Conservation (phyloP, 148 eudicot genomes). For the Hydrangea macrophylla region DNA sequence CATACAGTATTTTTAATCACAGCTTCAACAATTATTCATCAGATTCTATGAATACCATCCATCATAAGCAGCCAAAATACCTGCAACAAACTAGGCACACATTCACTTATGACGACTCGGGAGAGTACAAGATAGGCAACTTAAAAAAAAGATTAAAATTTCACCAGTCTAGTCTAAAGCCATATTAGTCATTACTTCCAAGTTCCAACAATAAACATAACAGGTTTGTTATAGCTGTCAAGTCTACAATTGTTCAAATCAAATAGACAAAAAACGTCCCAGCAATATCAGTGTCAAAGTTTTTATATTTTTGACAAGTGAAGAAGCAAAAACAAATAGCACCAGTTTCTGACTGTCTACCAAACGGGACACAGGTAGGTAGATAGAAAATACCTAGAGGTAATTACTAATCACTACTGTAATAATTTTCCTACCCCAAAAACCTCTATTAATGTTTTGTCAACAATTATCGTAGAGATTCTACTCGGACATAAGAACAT, state of each 20-base stretch:
- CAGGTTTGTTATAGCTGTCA: not conserved
- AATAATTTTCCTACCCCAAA: no score
- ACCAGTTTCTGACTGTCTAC: no score
- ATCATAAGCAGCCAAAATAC: not conserved
- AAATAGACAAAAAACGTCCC: not conserved
- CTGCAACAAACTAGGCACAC: constrained; percentile 6
- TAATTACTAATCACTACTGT: no score
- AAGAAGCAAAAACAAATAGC: no score
- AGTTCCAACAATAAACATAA: not conserved
- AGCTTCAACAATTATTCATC: not conserved
- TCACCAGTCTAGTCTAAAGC: not conserved
- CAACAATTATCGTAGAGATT: not conserved
- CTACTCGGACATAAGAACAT: not conserved
- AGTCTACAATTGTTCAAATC: no score
- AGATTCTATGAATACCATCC: not conserved
- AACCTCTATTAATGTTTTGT: not conserved
- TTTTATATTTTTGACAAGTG: not conserved
- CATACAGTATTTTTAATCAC: not conserved
- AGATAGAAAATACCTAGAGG: no score
- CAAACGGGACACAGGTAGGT: no score
- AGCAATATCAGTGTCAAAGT: not conserved
- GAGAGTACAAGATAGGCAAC: not conserved
- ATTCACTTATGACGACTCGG: not conserved
- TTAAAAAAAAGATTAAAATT: not conserved
- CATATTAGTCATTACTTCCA: not conserved